Evolutionary conservation across 805 yeast genomes (phyloP).

Genomic region (Ogataea minuta): DNA sequence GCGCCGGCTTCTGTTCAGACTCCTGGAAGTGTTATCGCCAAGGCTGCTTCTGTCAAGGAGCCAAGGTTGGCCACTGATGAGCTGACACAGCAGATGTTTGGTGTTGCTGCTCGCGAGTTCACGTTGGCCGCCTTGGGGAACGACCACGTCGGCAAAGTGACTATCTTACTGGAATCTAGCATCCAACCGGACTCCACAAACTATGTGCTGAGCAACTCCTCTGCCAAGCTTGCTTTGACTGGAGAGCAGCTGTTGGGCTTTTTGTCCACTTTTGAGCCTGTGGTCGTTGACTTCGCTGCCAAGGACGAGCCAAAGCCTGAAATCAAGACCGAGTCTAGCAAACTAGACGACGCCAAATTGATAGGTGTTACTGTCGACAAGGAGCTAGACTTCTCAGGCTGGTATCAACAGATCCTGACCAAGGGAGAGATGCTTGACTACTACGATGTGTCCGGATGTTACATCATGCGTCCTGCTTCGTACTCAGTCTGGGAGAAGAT

Average conservation of each 20-base stretch:
- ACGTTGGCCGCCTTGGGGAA: constrained; percentile 51
- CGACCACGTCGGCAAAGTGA: constrained; percentile 51
- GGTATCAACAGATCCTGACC: constrained; percentile 96
- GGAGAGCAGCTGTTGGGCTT: constrained; percentile 47
- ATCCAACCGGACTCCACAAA: constrained; percentile 41
- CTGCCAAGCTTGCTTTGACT: constrained; percentile 49
- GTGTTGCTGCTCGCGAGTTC: constrained; percentile 57
- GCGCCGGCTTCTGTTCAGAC: constrained; percentile 72
- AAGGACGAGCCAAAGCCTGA: constrained; percentile 31
- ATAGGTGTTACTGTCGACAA: constrained; percentile 97
- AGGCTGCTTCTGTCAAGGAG: constrained; percentile 69
- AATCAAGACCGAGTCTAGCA: constrained; percentile 36
- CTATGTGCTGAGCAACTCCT: constrained; percentile 48
- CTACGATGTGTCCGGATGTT: constrained; percentile 98
- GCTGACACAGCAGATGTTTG: constrained; percentile 62
- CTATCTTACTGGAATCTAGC: constrained; percentile 55
- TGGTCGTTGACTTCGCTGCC: constrained; percentile 53
- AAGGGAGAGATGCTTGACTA: constrained; percentile 98
- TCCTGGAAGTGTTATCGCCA: constrained; percentile 63
- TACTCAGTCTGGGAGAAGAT: constrained; percentile 93
- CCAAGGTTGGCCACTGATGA: constrained; percentile 88
- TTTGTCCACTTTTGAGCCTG: constrained; percentile 51
- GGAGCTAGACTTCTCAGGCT: constrained; percentile 85
- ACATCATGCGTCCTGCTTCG: constrained; percentile 94
- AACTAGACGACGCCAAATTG: constrained; percentile 79